Evolutionary conservation across 2,329 filamentous ascomycete genomes (phyloP), one percentile per base, ranked within the genome.

Genomic region (Aspergillus calidoustus): DNA sequence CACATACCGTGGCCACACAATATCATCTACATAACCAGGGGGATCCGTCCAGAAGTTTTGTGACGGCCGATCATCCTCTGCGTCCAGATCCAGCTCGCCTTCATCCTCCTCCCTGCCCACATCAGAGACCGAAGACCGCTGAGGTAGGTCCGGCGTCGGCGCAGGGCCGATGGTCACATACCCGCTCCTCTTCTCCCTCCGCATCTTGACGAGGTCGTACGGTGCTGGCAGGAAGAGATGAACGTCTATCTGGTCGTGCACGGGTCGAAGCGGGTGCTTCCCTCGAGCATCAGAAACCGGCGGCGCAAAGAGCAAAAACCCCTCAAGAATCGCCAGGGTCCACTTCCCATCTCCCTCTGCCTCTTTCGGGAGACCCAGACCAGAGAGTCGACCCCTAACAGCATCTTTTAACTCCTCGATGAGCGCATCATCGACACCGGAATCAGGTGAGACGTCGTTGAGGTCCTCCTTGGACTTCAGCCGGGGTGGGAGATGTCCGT

Each of bases 1-100:
- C 3, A 91, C 91, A 76, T 97, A 98, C 70, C 96, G 94, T 3
- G 94, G 94, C 95, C 95, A 99, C 4, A 99, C 95, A 58, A 99
- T 86, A 74, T 91, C 86, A 74, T 98, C 93, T 43, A 98, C 93
- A 75, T 98, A 99, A 0, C 92, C 93, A 0, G 92, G 92, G 0
- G 95, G 95, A 76, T 99, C 95, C 60, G 89, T 85, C 95, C 95
- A 99, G 80, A 97, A 99, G 30, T 93, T 94, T 71, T 97, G 74
- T 31, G 71, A 71, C 1, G 83, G 43, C 79, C 73, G 49, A 69
- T 77, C 71, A 65, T 71, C 71, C 58, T 74, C 72, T 7, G 48
- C 66, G 15, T 74, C 68, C 31, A 75, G 54, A 60, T 75, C 74
- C 17, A 74, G 28, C 52, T 58, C 52, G 43, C 38, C 50, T 23